Conservation (phyloP, 2,329 filamentous ascomycete species). For the Nannizziopsis arthrosporioides region DNA sequence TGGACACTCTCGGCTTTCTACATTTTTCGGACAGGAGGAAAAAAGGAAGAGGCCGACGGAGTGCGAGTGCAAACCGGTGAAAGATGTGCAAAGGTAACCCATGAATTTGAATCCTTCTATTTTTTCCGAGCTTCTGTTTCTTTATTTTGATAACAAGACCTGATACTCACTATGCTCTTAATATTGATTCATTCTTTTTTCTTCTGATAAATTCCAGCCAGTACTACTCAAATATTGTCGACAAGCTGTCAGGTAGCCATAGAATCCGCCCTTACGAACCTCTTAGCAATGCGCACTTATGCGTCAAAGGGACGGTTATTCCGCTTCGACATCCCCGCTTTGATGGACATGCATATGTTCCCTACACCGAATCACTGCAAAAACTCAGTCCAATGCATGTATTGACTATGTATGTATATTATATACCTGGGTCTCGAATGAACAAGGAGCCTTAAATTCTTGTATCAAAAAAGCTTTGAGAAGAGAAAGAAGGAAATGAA, state of each 20-base stretch:
- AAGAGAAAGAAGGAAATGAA: background rate
- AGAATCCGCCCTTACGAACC: background rate
- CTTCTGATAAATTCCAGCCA: background rate
- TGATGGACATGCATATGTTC: too few relatives aligned
- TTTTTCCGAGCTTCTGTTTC: slow-evolving; percentile 5
- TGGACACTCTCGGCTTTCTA: background rate
- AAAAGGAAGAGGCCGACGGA: background rate
- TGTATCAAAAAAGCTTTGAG: background rate
- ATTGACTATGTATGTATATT: too few relatives aligned
- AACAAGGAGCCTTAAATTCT: too few relatives aligned
- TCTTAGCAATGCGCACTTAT: background rate
- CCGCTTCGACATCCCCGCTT: too few relatives aligned
- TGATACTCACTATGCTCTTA: slow-evolving; percentile 11
- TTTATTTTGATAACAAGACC: slow-evolving; percentile 11
- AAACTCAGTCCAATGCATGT: too few relatives aligned
- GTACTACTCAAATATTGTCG: background rate
- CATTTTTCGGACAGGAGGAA: too few relatives aligned
- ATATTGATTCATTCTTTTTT: slow-evolving; percentile 9
- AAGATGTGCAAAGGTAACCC: slow-evolving; percentile 6
- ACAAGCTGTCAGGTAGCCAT: background rate
- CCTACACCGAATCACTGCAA: too few relatives aligned
- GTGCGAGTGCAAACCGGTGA: background rate
- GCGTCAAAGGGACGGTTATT: too few relatives aligned
- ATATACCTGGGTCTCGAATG: too few relatives aligned
- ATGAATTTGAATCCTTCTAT: slow-evolving; percentile 3